A percentile compares a stretch with the other conserved stretches of the same genome.
Evolutionary conservation across 2,329 filamentous ascomycete species (phyloP).

Genomic region (Exutisphaerella laricina): DNA sequence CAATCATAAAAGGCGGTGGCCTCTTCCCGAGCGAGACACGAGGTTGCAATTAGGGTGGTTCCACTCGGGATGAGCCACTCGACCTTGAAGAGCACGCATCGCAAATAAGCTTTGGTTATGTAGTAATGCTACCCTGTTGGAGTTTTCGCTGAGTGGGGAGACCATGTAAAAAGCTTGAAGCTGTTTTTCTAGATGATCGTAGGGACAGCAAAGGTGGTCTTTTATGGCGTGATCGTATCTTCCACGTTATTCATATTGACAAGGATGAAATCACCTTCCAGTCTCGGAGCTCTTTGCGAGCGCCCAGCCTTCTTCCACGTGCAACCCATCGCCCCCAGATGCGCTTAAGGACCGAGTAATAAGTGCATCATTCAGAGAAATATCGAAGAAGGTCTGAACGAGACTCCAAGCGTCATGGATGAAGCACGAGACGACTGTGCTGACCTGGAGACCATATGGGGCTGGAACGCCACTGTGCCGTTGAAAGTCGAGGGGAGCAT

Average conservation of each 20-base stretch:
- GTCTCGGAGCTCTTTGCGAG: not conserved
- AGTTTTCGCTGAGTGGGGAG: not conserved
- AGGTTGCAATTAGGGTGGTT: not conserved
- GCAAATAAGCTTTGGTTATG: not conserved
- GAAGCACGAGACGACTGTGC: not conserved
- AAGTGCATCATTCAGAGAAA: not conserved
- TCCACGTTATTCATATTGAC: not conserved
- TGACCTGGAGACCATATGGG: constrained; percentile 20
- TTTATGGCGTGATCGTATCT: not conserved
- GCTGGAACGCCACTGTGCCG: constrained; percentile 11
- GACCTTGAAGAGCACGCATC: not conserved
- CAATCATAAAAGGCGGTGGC: not conserved
- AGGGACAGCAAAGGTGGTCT: not conserved
- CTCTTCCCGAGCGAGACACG: not conserved
- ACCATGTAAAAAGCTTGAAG: not conserved
- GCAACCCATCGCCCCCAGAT: not conserved
- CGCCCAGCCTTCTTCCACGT: not conserved
- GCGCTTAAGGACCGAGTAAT: not conserved
- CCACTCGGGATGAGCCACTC: not conserved
- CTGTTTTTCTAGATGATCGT: not conserved
- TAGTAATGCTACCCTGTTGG: not conserved
- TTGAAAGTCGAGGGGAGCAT: constrained; percentile 14
- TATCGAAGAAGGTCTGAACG: not conserved
- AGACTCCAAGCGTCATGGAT: not conserved
- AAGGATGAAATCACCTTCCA: not conserved